phyloP scores from a whole-genome alignment of 805 yeast genomes.

The Tetrapisispora iriomotensis region DNA sequence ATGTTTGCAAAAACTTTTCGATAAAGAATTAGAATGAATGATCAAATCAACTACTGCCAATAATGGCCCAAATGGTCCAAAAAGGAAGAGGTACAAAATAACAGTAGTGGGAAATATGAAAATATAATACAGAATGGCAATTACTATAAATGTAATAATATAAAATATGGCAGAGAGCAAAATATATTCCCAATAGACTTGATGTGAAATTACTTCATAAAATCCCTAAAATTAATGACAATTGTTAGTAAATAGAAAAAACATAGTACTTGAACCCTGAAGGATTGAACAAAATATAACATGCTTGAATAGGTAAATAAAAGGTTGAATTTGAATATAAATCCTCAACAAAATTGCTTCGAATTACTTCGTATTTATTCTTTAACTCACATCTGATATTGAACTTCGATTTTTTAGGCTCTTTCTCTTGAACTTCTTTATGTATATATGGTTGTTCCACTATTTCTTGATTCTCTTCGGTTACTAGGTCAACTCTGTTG shows the following conservation, averaged over 20 bases:
- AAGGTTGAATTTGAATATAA: neutral
- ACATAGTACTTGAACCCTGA: no score
- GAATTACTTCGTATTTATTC: neutral
- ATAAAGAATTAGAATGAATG: slow-evolving; percentile 20
- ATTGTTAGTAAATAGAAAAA: neutral
- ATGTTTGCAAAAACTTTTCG: slow-evolving; percentile 17
- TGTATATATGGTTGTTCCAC: no score
- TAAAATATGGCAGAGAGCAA: slow-evolving; percentile 18
- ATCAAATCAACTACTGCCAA: slow-evolving; percentile 26
- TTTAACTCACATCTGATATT: no score
- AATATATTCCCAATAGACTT: slow-evolving; percentile 24
- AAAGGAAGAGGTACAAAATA: slow-evolving; percentile 16
- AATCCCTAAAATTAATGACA: slow-evolving; percentile 17
- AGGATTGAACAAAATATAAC: no score
- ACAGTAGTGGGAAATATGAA: slow-evolving; percentile 21
- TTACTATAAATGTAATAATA: slow-evolving; percentile 13
- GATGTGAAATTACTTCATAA: slow-evolving; percentile 14
- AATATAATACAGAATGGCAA: slow-evolving; percentile 17
- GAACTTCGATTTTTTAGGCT: no score
- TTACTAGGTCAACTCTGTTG: neutral
- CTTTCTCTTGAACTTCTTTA: no score
- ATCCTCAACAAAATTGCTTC: neutral
- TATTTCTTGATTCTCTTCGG: no score
- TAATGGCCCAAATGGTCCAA: slow-evolving; percentile 28
- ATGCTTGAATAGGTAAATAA: slow-evolving; percentile 1